These are phyloP conservation scores for Cladorrhinum sp. DNA, from an alignment of 2,329 filamentous ascomycete species.

Conservation along the genomic window DNA sequence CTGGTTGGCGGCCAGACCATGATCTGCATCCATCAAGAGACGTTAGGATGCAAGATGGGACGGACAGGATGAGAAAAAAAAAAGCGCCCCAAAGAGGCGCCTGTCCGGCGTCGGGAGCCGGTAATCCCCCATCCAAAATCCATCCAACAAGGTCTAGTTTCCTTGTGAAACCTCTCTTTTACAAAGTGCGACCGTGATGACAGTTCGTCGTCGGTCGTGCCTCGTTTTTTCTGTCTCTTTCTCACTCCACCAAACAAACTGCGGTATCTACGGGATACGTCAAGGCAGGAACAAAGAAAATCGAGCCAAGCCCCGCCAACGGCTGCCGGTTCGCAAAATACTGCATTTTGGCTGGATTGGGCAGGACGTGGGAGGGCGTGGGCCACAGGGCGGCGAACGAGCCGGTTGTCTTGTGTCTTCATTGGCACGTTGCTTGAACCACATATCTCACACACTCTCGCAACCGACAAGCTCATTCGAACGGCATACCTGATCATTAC, in stretches of 20 bases:
- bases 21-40: constrained; percentile 7
- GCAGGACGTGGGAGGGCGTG: not conserved
- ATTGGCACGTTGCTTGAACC: constrained; percentile 19
- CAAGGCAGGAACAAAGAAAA: constrained; percentile 1
- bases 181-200: constrained; percentile 3
- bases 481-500: constrained; percentile 14
- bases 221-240: not conserved
- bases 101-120: constrained; percentile 3
- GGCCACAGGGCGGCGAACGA: constrained; percentile 1
- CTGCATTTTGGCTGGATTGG: not conserved
- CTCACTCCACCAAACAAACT: not conserved
- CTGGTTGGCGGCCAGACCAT: not conserved
- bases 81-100: not conserved
- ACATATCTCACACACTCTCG: constrained; percentile 13
- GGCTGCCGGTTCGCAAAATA: not conserved
- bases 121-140: not conserved
- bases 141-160: constrained; percentile 9
- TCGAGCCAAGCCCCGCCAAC: not conserved
- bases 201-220: not conserved
- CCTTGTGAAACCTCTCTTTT: constrained; percentile 5
- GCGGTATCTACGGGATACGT: not conserved
- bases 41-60: not conserved
- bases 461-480: constrained; percentile 19
- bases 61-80: not conserved
- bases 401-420: constrained; percentile 9